phyloP scores from a whole-genome alignment of 495 filamentous ascomycete species.

The Extremus antarcticus region DNA sequence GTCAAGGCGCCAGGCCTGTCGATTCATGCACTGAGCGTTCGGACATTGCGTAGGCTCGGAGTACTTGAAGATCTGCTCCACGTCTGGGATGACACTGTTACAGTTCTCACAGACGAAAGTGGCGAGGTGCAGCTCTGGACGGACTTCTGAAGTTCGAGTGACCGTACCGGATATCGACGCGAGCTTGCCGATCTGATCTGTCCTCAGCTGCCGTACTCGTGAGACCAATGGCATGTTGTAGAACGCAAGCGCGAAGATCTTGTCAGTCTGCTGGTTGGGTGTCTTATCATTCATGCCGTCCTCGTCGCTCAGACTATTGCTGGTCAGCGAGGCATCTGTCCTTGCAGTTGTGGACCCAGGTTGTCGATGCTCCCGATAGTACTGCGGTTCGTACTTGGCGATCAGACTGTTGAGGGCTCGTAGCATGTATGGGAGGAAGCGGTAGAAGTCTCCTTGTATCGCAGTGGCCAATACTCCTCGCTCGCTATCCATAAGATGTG shows the following conservation, averaged over 20 bases:
- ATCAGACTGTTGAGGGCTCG: constrained; percentile 86
- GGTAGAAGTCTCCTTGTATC: constrained; percentile 83
- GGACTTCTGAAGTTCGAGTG: constrained; percentile 90
- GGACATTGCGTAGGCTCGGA: constrained; percentile 95
- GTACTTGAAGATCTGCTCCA: constrained; percentile 96
- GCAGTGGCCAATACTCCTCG: constrained; percentile 62
- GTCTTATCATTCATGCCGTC: constrained; percentile 58
- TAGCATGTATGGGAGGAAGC: constrained; percentile 86
- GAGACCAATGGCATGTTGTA: constrained; percentile 95
- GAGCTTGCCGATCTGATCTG: constrained; percentile 81
- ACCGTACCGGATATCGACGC: constrained; percentile 93
- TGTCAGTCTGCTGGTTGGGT: constrained; percentile 91
- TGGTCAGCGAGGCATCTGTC: constrained; percentile 55
- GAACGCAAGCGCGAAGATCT: constrained; percentile 87
- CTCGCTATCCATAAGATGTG: constrained; percentile 64
- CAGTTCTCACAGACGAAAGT: constrained; percentile 90
- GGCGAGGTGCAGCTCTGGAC: constrained; percentile 81
- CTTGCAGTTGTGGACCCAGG: constrained; percentile 48
- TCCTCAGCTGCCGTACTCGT: constrained; percentile 76
- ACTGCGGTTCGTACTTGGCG: constrained; percentile 84
- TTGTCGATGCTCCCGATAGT: constrained; percentile 82
- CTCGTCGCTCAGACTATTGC: constrained; percentile 53
- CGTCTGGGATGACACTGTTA: constrained; percentile 65
- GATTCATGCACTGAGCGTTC: constrained; percentile 82
- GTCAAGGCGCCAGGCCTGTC: constrained; percentile 81